Evolutionary conservation across 371 early-diverging fungal genomes (phyloP).

Genomic region (Lichtheimia ramosa): DNA sequence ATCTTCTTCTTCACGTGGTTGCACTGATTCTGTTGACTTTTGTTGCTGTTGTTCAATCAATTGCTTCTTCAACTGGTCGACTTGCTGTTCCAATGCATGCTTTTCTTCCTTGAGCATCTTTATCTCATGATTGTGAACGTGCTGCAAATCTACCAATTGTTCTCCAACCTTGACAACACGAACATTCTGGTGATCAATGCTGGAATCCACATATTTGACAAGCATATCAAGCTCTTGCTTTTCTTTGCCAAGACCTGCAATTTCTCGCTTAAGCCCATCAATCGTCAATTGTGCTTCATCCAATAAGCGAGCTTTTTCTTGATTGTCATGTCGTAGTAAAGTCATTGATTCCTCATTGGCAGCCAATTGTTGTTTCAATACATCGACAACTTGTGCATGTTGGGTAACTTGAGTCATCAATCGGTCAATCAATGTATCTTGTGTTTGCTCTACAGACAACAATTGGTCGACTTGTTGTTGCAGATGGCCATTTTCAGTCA

Average conservation of each 20-base stretch:
- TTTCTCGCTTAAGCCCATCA: conserved; percentile 28
- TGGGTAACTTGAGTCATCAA: conserved; percentile 18
- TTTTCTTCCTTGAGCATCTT: too few relatives aligned
- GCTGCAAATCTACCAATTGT: too few relatives aligned
- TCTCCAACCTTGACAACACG: too few relatives aligned
- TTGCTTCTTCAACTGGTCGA: too few relatives aligned
- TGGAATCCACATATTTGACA: conserved; percentile 6
- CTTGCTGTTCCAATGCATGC: too few relatives aligned
- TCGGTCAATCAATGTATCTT: conserved; percentile 29
- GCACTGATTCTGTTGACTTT: too few relatives aligned
- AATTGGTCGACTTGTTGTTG: too few relatives aligned
- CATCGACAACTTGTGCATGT: conserved; percentile 15
- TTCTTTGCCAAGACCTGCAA: conserved; percentile 28
- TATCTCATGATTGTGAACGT: too few relatives aligned
- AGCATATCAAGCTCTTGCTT: conserved; percentile 31
- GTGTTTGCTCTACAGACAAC: conserved; percentile 30
- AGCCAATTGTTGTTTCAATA: conserved; percentile 23
- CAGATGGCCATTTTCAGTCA: too few relatives aligned
- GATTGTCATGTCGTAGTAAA: conserved; percentile 21
- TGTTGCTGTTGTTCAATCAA: too few relatives aligned
- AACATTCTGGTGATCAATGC: too few relatives aligned
- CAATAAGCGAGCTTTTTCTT: conserved; percentile 20
- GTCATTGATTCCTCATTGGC: conserved; percentile 23
- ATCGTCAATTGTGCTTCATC: conserved; percentile 22
- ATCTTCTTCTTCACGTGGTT: too few relatives aligned